A percentile compares a stretch with the other conserved stretches of the same genome.
Conservation (phyloP, 139 green algal species). For the Astrephomene gubernaculifera region DNA sequence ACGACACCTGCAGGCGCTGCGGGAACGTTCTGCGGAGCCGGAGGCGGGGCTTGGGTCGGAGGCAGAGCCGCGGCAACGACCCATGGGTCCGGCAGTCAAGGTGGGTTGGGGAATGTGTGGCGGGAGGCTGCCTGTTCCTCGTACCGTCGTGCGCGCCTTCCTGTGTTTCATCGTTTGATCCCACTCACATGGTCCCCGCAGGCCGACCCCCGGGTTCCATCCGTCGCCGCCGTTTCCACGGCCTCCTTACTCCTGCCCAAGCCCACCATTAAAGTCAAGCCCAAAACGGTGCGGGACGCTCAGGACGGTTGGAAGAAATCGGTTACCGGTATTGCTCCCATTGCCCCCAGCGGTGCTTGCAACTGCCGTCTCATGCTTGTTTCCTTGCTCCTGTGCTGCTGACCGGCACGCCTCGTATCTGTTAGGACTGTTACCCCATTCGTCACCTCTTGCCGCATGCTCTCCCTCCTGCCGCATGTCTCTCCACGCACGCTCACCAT, state of each 20-base stretch:
- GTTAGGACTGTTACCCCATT: too few species aligned
- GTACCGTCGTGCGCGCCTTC: neutral
- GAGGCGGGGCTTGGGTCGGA: neutral
- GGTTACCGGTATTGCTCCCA: too few species aligned
- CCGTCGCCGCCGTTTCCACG: neutral
- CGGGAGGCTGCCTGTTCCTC: neutral
- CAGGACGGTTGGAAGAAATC: too few species aligned
- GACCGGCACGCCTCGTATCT: too few species aligned
- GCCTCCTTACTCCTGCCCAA: neutral
- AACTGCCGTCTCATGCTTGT: too few species aligned
- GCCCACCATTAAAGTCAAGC: slow-evolving; percentile 11
- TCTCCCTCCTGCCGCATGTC: too few species aligned
- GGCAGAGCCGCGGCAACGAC: neutral
- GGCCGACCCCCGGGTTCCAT: slow-evolving; percentile 13
- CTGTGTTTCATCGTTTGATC: neutral
- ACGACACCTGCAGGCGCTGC: neutral
- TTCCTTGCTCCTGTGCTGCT: too few species aligned
- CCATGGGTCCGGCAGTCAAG: neutral
- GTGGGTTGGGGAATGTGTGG: neutral
- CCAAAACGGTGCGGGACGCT: neutral
- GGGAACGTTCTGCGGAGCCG: slow-evolving; percentile 6
- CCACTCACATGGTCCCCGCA: neutral
- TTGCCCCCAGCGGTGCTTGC: too few species aligned
- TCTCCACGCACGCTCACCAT: too few species aligned
- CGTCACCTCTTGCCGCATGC: too few species aligned